Evolutionary conservation across 2,329 filamentous ascomycete species (phyloP).

Genomic region (Knoxdaviesia proteae): DNA sequence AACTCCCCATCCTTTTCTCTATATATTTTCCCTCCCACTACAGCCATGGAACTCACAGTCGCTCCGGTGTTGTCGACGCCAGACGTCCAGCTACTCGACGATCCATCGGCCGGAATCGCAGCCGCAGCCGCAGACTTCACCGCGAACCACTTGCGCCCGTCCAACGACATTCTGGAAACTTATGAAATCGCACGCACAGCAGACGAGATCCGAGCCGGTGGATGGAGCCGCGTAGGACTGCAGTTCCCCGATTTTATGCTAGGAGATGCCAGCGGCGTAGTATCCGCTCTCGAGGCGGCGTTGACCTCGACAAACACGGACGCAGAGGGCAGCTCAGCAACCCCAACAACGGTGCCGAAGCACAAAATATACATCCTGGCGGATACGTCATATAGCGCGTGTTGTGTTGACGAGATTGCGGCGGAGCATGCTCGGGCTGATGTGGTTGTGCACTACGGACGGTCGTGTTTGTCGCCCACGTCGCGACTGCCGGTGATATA

Average conservation of each 20-base stretch:
- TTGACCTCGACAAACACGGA: constrained; percentile 1
- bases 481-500: constrained; percentile 74
- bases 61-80: too few species aligned
- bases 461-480: constrained; percentile 80
- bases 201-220: constrained; percentile 47
- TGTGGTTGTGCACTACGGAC: constrained; percentile 82
- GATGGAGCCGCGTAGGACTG: constrained; percentile 63
- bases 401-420: constrained; percentile 91
- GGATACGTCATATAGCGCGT: constrained; percentile 91
- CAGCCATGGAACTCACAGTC: too few species aligned
- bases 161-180: constrained; percentile 40
- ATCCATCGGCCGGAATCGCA: too few species aligned
- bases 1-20: too few species aligned
- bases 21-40: too few species aligned
- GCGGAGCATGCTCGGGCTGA: constrained; percentile 85
- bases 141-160: too few species aligned
- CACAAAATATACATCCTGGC: constrained; percentile 56
- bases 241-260: constrained; percentile 95
- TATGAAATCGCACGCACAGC: constrained; percentile 78
- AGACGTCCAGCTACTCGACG: too few species aligned
- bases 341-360: constrained; percentile 9
- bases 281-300: constrained; percentile 26
- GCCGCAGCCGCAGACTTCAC: too few species aligned
- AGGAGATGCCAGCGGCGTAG: constrained; percentile 62
- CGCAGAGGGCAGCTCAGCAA: neutral